Base-by-base conservation (phyloP, 1,139 yeast genomes). In the Candida gigantensis region DNA sequence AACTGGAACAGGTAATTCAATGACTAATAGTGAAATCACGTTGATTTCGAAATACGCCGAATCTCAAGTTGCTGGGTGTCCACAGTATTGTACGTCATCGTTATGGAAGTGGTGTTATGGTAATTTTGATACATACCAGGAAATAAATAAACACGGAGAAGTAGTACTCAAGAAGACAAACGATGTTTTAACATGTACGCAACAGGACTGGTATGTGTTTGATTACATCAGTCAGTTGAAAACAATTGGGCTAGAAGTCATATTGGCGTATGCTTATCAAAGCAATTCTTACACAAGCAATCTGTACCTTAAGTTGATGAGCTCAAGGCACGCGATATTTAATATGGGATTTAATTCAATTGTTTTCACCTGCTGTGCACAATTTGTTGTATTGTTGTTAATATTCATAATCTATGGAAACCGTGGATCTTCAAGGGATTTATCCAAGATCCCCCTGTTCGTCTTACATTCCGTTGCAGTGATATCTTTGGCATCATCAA, bases 11-110 rank as follows among this genome's bases (percentile, higher is more conserved):
- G 43, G 45, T 12, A 76, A 62, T 40, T 44, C 58, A 0, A 54
- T 77, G 19, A 73, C 81, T 3, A 72, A 78, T 36, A 72, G 81
- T 2, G 80, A 77, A 42, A 68, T 78, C 20, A 46, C 59, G 7
- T 55, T 77, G 5, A 53, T 78, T 27, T 61, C 78, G 0, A 56
- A 64, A 9, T 77, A 77, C 44, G 74, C 80, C 2, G 61, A 64
- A 37, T 56, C 58, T 4, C 72, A 74, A 47, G 78, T 77, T n/a
- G 59, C 62, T 5, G 47, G 54, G 21, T 74, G 80, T 0, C 82
- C 84, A 0, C 81, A 78, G 48, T 68, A 60, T 43, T 63, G 76
- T 8, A 45, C 62, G 6, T 60, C 74, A 0, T 65, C 73, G 2
- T 40, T 74, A 10, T 62, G 70, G 62, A 53, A 56, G 32, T 74